Conservation (phyloP, 495 filamentous ascomycete genomes). For the Umbilicaria muhlenbergii region DNA sequence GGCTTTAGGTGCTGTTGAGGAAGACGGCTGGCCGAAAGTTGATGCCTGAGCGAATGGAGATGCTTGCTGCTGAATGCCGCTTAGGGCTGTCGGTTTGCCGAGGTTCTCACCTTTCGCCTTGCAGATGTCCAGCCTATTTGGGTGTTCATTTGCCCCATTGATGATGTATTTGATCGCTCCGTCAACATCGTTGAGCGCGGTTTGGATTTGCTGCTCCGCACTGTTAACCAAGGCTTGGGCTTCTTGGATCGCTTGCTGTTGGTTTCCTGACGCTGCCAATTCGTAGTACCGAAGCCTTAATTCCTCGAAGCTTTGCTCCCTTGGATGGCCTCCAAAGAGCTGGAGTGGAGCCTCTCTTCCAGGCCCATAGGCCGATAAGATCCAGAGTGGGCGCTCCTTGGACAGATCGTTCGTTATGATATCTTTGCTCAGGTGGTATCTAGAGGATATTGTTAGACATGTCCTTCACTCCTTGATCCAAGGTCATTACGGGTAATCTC, state of each 20-base stretch:
- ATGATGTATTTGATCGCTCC: conserved; percentile 59
- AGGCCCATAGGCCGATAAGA: conserved; percentile 71
- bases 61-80: not conserved
- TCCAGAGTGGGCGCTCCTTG: conserved; percentile 57
- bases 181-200: conserved; percentile 46
- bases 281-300: conserved; percentile 54
- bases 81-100: conserved; percentile 1
- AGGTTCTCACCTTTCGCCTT: conserved; percentile 23
- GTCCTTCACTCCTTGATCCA: not conserved
- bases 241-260: conserved; percentile 49
- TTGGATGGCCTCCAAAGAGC: conserved; percentile 60
- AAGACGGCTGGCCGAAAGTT: conserved; percentile 16
- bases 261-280: conserved; percentile 39
- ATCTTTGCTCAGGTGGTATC: conserved; percentile 10
- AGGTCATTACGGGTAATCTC: conserved; percentile 1
- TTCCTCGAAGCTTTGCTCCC: conserved; percentile 78
- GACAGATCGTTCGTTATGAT: conserved; percentile 9
- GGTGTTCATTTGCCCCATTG: conserved; percentile 54
- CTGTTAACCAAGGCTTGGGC: conserved; percentile 40
- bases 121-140: conserved; percentile 63
- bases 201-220: conserved; percentile 53
- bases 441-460: not conserved
- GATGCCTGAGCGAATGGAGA: not conserved
- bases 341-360: conserved; percentile 55
- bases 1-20: conserved; percentile 6